A percentile compares a stretch with the other conserved stretches of the same genome.
These are phyloP conservation scores for Dioscorea alata DNA, from an alignment of 106 monocot species.

Conservation along the genomic window DNA sequence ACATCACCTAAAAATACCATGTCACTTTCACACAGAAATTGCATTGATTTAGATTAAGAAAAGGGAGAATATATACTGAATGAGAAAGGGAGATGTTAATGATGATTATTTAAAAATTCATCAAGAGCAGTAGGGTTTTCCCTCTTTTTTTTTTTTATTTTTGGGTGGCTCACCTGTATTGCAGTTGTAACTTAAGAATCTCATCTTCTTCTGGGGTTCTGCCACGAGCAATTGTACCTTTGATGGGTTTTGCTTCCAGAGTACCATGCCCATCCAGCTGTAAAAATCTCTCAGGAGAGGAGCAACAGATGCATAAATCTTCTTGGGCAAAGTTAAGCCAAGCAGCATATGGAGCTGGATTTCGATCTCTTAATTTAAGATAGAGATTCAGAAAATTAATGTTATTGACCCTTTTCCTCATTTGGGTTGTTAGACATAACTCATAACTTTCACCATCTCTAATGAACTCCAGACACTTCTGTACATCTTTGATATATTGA, in stretches of 20 bases:
- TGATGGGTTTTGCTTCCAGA: conserved; percentile 96
- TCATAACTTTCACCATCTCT: conserved; percentile 97
- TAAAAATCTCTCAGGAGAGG: conserved; percentile 94
- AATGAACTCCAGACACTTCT: conserved; percentile 65
- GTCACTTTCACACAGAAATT: too few species aligned
- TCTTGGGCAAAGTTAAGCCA: conserved; percentile 85
- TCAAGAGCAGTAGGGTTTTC: neutral
- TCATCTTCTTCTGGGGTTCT: conserved; percentile 75
- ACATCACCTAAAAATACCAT: too few species aligned
- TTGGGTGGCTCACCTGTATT: conserved; percentile 51
- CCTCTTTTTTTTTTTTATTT: neutral
- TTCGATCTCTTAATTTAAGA: conserved; percentile 59
- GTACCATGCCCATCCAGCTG: conserved; percentile 45
- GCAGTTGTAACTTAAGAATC: conserved; percentile 52
- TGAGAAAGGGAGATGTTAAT: neutral
- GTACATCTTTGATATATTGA: conserved; percentile 74
- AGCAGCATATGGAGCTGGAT: conserved; percentile 96
- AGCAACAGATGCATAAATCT: conserved; percentile 71
- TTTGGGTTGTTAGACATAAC: conserved; percentile 87
- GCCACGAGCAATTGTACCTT: conserved; percentile 90
- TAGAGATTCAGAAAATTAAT: conserved; percentile 58
- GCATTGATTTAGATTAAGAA: too few species aligned
- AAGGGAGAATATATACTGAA: too few species aligned
- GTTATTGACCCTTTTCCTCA: conserved; percentile 45
- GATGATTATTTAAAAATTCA: neutral